phyloP scores from a whole-genome alignment of 1,139 yeast species.

The Meyerozyma elateridarum region DNA sequence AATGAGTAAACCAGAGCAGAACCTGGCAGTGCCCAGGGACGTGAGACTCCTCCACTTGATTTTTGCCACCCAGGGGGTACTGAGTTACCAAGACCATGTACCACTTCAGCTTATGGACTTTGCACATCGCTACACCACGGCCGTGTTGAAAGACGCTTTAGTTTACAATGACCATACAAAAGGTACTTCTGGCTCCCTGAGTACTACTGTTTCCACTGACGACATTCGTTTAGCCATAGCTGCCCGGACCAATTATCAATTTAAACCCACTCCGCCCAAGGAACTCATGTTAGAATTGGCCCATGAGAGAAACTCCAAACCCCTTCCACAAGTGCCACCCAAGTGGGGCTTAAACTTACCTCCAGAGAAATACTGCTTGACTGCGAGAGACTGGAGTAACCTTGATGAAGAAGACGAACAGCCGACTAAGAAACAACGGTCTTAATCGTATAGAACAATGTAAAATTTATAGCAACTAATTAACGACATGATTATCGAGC shows the following conservation, averaged over 20 bases:
- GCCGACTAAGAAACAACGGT: not conserved
- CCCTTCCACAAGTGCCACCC: slow-evolving; percentile 88
- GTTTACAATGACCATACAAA: slow-evolving; percentile 81
- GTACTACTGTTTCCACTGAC: slow-evolving; percentile 65
- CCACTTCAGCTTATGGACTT: slow-evolving; percentile 95
- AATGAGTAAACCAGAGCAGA: slow-evolving; percentile 6
- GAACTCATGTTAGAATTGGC: slow-evolving; percentile 88
- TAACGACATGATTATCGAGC: too few relatives aligned
- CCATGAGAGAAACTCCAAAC: slow-evolving; percentile 81
- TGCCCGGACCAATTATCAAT: slow-evolving; percentile 89
- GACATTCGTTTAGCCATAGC: slow-evolving; percentile 91
- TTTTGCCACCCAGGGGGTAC: slow-evolving; percentile 90
- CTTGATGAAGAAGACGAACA: slow-evolving; percentile 10
- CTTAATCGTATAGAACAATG: too few relatives aligned
- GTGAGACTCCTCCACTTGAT: slow-evolving; percentile 85
- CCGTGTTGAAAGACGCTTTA: slow-evolving; percentile 83
- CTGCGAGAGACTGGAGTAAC: slow-evolving; percentile 70
- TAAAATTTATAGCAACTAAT: too few relatives aligned
- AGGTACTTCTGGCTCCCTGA: slow-evolving; percentile 16
- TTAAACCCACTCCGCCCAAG: slow-evolving; percentile 93
- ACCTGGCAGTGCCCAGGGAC: slow-evolving; percentile 66
- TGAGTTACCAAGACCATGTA: slow-evolving; percentile 90
- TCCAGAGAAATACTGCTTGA: slow-evolving; percentile 93
- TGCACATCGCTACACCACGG: slow-evolving; percentile 85
- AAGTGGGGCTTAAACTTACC: slow-evolving; percentile 93